phyloP scores from a whole-genome alignment of 2,329 filamentous ascomycete genomes.

The Torrubiella hemipterigena region DNA sequence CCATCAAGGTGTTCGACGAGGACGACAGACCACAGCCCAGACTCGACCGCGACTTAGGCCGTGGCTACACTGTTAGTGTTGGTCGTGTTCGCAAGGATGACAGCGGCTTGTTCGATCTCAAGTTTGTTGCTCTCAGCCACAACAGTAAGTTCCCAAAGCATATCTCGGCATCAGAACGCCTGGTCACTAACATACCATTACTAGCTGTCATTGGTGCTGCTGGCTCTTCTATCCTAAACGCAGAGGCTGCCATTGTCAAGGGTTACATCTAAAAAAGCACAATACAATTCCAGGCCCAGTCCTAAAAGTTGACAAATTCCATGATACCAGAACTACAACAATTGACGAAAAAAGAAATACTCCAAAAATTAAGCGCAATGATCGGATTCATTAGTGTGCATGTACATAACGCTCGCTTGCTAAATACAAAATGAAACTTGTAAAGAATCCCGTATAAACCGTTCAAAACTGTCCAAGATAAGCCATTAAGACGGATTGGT shows the following conservation, averaged over 20 bases:
- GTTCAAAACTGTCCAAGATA: too few species aligned
- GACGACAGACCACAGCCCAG: slow-evolving; percentile 82
- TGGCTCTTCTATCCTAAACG: slow-evolving; percentile 91
- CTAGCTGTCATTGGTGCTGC: slow-evolving; percentile 83
- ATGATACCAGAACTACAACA: too few species aligned
- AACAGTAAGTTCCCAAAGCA: slow-evolving; percentile 36
- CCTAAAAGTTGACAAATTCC: not conserved
- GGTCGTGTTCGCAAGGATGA: slow-evolving; percentile 78
- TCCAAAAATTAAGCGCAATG: not conserved
- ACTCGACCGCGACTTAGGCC: slow-evolving; percentile 73
- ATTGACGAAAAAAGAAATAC: not conserved
- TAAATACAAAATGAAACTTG: too few species aligned
- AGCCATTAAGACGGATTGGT: too few species aligned
- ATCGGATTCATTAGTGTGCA: too few species aligned
- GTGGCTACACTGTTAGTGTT: slow-evolving; percentile 84
- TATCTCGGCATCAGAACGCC: not conserved
- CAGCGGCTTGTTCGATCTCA: slow-evolving; percentile 83
- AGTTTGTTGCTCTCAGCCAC: slow-evolving; percentile 88
- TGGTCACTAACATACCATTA: not conserved
- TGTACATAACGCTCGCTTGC: too few species aligned
- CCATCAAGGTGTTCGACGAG: slow-evolving; percentile 85
- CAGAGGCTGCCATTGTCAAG: slow-evolving; percentile 83
- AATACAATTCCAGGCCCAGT: not conserved
- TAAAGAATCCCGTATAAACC: too few species aligned
- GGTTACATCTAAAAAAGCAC: slow-evolving; percentile 51